Evolutionary conservation across 2,329 filamentous ascomycete species (phyloP).

Genomic region (Tetracladium maxilliforme): DNA sequence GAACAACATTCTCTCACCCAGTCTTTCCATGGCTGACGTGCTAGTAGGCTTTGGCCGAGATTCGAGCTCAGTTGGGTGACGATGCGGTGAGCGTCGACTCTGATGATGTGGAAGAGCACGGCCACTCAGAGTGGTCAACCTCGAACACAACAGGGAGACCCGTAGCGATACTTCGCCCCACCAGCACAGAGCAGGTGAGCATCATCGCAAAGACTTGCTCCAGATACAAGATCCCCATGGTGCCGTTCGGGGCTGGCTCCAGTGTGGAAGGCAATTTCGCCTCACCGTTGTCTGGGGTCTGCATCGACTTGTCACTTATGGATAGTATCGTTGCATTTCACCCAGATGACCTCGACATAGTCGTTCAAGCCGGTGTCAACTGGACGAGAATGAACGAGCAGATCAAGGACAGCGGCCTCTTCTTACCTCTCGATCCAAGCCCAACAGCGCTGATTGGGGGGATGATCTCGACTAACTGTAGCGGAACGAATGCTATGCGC

Average conservation of each 20-base stretch:
- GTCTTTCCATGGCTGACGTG: too few species aligned
- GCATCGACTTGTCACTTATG: constrained; percentile 57
- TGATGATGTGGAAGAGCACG: constrained; percentile 47
- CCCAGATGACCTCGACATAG: constrained; percentile 50
- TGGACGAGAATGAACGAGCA: constrained; percentile 54
- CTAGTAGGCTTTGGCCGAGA: too few species aligned
- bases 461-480: constrained; percentile 56
- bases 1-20: too few species aligned
- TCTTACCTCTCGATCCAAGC: constrained; percentile 56
- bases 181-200: constrained; percentile 48
- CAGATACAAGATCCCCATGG: constrained; percentile 49
- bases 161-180: constrained; percentile 50
- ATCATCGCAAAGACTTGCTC: constrained; percentile 46
- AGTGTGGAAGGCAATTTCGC: constrained; percentile 60
- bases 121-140: constrained; percentile 57
- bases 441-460: constrained; percentile 42
- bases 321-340: constrained; percentile 49
- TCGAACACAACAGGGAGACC: constrained; percentile 49
- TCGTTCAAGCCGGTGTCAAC: constrained; percentile 53
- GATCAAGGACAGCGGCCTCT: constrained; percentile 46
- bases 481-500: constrained; percentile 41
- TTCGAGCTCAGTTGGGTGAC: constrained; percentile 1
- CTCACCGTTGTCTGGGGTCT: constrained; percentile 51
- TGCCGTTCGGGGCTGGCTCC: constrained; percentile 22
- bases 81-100: constrained; percentile 35